phyloP scores from a whole-genome alignment of 192 early-diverging fungal genomes.

The Coemansia erecta region DNA sequence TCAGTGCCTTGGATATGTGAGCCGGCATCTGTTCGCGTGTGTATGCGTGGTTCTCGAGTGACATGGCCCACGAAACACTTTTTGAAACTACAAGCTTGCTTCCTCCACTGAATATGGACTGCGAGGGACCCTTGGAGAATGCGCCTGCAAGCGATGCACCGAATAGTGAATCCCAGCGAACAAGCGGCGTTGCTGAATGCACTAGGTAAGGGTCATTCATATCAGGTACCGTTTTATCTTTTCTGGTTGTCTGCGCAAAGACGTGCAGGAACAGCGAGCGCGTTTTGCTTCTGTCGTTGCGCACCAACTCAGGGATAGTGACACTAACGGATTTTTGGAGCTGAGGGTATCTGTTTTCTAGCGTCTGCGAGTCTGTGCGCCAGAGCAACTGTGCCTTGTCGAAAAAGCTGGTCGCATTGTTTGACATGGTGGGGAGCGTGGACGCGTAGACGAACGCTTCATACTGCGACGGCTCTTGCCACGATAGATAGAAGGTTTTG shows the following conservation, averaged over 20 bases:
- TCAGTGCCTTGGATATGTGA: background rate
- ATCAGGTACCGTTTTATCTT: slow-evolving; percentile 1
- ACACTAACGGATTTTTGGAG: background rate
- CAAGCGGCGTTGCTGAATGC: background rate
- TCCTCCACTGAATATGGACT: background rate
- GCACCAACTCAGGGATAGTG: background rate
- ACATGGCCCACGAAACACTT: slow-evolving; percentile 8
- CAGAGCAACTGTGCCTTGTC: background rate
- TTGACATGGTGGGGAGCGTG: background rate
- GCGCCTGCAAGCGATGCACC: background rate
- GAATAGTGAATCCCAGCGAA: background rate
- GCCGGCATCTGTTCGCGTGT: background rate
- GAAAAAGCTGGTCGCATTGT: background rate
- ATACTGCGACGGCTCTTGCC: slow-evolving; percentile 1
- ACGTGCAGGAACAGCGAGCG: slow-evolving; percentile 1
- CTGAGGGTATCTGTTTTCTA: slow-evolving; percentile 3
- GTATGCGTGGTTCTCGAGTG: slow-evolving; percentile 3
- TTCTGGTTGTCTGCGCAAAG: background rate
- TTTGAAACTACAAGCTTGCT: background rate
- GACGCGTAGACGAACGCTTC: background rate
- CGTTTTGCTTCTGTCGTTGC: background rate
- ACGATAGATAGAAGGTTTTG: slow-evolving; percentile 2
- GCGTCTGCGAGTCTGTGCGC: slow-evolving; percentile 1
- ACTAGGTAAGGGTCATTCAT: background rate
- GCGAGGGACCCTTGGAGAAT: background rate